phyloP scores from a whole-genome alignment of 331 rosid species.

The Quercus phellos region DNA sequence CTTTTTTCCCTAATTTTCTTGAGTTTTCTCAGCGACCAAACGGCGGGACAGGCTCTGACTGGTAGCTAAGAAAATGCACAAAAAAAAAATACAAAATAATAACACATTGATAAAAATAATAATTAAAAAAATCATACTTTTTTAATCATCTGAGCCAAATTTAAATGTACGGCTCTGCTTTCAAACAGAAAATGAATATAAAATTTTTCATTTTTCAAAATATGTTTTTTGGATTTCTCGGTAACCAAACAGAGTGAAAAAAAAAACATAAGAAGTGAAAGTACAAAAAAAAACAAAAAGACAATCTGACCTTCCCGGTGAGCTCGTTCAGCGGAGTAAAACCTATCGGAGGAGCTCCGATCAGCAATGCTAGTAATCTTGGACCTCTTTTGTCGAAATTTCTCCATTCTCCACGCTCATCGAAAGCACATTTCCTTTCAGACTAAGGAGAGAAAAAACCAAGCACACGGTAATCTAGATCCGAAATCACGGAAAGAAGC shows the following conservation, averaged over 20 bases:
- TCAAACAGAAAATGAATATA: background rate
- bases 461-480: background rate
- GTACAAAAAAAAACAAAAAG: background rate
- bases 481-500: conserved; percentile 2
- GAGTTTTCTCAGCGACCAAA: background rate
- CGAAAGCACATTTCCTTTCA: background rate
- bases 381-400: conserved; percentile 40
- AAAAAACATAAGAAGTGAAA: background rate
- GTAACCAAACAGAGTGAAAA: conserved; percentile 15
- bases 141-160: background rate
- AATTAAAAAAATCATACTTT: background rate
- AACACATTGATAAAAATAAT: background rate
- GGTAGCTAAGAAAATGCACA: background rate
- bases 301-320: conserved; percentile 40
- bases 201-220: background rate
- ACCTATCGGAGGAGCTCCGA: conserved; percentile 26
- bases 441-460: background rate
- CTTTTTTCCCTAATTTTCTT: background rate
- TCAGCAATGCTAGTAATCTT: conserved; percentile 20
- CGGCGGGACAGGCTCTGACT: background rate
- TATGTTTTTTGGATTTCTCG: background rate
- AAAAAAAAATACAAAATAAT: background rate
- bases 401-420: conserved; percentile 48
- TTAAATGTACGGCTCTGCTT: background rate
- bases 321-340: conserved; percentile 26